phyloP scores from a whole-genome alignment of 1,284 basidiomycete genomes.

The Fomitopsis pinicola region DNA sequence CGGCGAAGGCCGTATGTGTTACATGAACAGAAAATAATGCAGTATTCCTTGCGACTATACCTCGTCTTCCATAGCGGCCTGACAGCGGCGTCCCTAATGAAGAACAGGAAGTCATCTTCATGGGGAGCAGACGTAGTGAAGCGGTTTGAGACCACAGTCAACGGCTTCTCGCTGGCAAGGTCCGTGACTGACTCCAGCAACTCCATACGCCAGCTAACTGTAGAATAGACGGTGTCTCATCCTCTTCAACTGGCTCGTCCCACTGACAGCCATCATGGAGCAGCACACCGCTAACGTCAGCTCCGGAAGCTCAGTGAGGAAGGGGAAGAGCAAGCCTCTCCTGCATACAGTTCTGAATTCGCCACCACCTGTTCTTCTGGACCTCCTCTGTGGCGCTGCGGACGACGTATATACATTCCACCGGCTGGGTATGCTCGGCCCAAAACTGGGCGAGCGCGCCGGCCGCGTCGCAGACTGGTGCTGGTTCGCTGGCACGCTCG shows the following conservation, averaged over 20 bases:
- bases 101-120: conserved; percentile 37
- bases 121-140: conserved; percentile 55
- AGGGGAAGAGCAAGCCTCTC: conserved; percentile 48
- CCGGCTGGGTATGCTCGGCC: conserved; percentile 62
- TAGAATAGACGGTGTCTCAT: conserved; percentile 67
- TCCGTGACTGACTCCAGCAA: conserved; percentile 23
- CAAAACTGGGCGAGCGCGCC: conserved; percentile 59
- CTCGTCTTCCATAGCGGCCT: conserved; percentile 62
- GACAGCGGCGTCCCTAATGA: conserved; percentile 39
- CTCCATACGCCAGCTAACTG: conserved; percentile 1
- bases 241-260: conserved; percentile 77
- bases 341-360: conserved; percentile 70
- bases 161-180: conserved; percentile 70
- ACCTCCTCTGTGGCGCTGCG: conserved; percentile 65
- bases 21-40: conserved; percentile 66
- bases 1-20: conserved; percentile 1
- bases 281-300: conserved; percentile 39
- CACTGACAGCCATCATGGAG: conserved; percentile 60
- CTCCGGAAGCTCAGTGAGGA: conserved; percentile 13
- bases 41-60: conserved; percentile 73
- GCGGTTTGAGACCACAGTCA: conserved; percentile 55
- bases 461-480: conserved; percentile 77
- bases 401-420: conserved; percentile 75
- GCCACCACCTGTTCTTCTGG: conserved; percentile 78
- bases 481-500: conserved; percentile 74